Conservation (phyloP, 805 yeast species). For the Saccharomyces mikatae region DNA sequence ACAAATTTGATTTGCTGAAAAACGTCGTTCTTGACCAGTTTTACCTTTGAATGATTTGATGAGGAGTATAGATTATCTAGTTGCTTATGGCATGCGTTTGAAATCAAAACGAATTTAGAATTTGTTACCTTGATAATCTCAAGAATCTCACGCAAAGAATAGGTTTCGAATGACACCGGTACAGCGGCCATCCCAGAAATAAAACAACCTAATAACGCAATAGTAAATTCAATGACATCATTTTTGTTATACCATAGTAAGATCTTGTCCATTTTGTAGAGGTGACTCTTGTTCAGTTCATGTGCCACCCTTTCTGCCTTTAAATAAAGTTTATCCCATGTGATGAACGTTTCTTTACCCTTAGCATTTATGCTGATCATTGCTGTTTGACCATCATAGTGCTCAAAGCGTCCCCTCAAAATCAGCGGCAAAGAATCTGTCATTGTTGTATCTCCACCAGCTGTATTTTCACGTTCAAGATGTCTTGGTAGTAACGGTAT, state of each 20-base stretch:
- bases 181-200: constrained; percentile 92
- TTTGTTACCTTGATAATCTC: constrained; percentile 67
- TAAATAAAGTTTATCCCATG: constrained; percentile 84
- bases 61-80: constrained; percentile 55
- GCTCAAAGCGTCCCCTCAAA: constrained; percentile 61
- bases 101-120: constrained; percentile 68
- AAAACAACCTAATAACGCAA: constrained; percentile 85
- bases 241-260: constrained; percentile 73
- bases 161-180: constrained; percentile 73
- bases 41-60: constrained; percentile 28
- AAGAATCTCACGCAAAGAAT: constrained; percentile 53
- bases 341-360: constrained; percentile 74
- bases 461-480: constrained; percentile 30
- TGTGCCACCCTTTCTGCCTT: constrained; percentile 82
- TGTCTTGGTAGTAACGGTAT: constrained; percentile 36
- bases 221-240: constrained; percentile 78
- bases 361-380: constrained; percentile 61
- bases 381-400: constrained; percentile 62
- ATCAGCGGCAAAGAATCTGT: constrained; percentile 63
- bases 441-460: constrained; percentile 30
- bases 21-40: constrained; percentile 25
- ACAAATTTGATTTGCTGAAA: constrained; percentile 26
- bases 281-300: constrained; percentile 32
- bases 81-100: constrained; percentile 69
- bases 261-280: constrained; percentile 77